Base-by-base conservation (phyloP, 768 basidiomycete genomes). In the Agaricus bisporus region DNA sequence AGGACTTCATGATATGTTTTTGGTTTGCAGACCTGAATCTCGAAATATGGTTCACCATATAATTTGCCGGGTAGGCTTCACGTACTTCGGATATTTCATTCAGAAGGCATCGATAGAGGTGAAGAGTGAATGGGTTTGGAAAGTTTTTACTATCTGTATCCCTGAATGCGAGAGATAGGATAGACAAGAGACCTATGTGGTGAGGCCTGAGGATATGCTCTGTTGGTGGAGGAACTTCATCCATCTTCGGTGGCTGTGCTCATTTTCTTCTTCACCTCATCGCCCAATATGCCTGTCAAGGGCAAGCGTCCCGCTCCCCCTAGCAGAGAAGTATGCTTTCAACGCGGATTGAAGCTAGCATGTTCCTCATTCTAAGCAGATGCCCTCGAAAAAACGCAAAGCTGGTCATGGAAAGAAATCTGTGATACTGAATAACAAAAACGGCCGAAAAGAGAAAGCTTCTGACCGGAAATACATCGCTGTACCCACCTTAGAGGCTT, bases 201-300 rank as follows among this genome's bases (percentile, higher is more conserved):
- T 92, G 90, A 1, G 90, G 88, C 51, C 82, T 76, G 26, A 92
- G 74, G 52, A 82, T 73, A 66, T 88, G 85, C 48, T 82, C 78
- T 6, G 78, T 76, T 1, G 85, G 82, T 7, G 84, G 81, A 50
- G 80, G 81, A 18, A 74, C 71, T 32, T 79, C 78, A 47, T 68
- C 76, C 74, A 68, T 77, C 38, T 15, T 62, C 46, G 17, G 52
- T 54, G 52, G 52, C 52, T 54, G 52, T 49, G 49, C 36, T 39
- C 39, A 42, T 54, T 50, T 48, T 48, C 12, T 22, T 59, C 61
- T 56, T 56, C 53, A 28, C 45, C 41, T 47, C 53, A 64, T 58
- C 68, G 62, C 60, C 51, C 56, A 66, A 61, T 48, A 54, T 54
- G 52, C 38, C 52, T 12, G 58, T 53, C 41, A 63, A 61, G 53